Base-by-base conservation (phyloP, 306 rosid species). In the Coriaria nepalensis region DNA sequence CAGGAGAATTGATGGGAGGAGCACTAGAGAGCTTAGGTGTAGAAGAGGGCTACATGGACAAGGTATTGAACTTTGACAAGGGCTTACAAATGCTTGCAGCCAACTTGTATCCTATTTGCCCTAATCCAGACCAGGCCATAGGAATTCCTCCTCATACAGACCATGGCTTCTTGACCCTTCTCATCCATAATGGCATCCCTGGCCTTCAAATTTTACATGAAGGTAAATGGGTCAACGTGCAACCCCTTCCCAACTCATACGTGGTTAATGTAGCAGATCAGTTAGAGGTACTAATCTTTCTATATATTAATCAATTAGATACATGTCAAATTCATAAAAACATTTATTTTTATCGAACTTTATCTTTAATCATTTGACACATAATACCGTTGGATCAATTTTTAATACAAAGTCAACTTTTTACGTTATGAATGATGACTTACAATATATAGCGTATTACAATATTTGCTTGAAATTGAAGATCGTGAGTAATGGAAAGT, bases 101-200 rank as follows among this genome's bases (percentile, higher is more conserved):
- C 7, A 81, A 81, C 56, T 60, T 38, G 6, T 81, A 81, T 63
- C 92, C 82, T 10, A 73, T 71, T 5, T 81, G 85, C 35, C 85
- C 92, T n/a, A 40, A 64, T 8, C 79, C 85, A 29, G 73, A 81
- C 4, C 59, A 60, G 0, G 82, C 56, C 0, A 71, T 64, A 73
- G 90, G 81, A 7, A 57, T 77, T 29, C 90, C 81, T 0, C 45
- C 76, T 0, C 90, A 81, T 54, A 66, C 90, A 12, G 84, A 81
- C 12, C 74, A 70, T 15, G 80, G 79, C 57, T 64, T 80, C 53
- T 44, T 77, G 11, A 73, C 81, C 33, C 59, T 80, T 2, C 56
- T 80, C 0, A 52, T 60, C 50, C 77, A 73, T 14, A 80, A 77
- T 41, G 47, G 66, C 2, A 45, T 65, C 34, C 14, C 40, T 5